Conservation (phyloP, 129 eudicot species). For the Helianthus annuus region HanXRQr2.0-SUNRISE NC_035446.2:169246423-169246922, state of each 20-base stretch:
- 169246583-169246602: too few species aligned
- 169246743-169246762: slow-evolving; percentile 60
- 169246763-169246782: slow-evolving; percentile 92
- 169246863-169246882: slow-evolving; percentile 72
- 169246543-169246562: slow-evolving; percentile 18
- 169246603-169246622: too few species aligned
- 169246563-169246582: too few species aligned
- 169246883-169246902: neutral
- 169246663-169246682: slow-evolving; percentile 45
- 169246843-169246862: slow-evolving; percentile 76
- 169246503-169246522: neutral
- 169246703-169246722: slow-evolving; percentile 73
- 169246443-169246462: too few species aligned
- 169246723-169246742: slow-evolving; percentile 85
- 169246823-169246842: slow-evolving; percentile 78
- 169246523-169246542: neutral
- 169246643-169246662: neutral
- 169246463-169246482: too few species aligned
- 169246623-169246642: neutral
- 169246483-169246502: too few species aligned
- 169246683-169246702: slow-evolving; percentile 81
- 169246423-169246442: too few species aligned
- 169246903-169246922: neutral
- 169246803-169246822: slow-evolving; percentile 74
- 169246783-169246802: slow-evolving; percentile 81